Evolutionary conservation across 768 basidiomycete genomes (phyloP).

Genomic region (Candolleomyces eurysporus): DNA sequence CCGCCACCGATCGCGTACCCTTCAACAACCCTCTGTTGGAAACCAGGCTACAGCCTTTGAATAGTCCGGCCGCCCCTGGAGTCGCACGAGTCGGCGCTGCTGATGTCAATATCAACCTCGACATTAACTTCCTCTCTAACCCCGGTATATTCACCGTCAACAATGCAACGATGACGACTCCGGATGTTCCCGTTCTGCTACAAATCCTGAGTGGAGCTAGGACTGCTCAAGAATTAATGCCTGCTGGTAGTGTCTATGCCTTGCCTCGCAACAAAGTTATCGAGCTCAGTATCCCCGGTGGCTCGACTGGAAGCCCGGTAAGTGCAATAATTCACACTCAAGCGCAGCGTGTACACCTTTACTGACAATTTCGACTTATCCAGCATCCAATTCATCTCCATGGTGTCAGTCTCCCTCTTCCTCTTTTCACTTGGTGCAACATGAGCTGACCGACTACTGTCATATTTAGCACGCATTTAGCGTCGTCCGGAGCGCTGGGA

Average conservation of each 20-base stretch:
- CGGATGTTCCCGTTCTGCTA: conserved; percentile 7
- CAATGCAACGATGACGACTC: not conserved
- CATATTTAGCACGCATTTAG: conserved; percentile 31
- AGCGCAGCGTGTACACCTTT: not conserved
- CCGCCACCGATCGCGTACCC: conserved; percentile 24
- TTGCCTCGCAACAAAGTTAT: conserved; percentile 22
- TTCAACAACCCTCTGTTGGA: conserved; percentile 28
- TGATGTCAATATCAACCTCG: conserved; percentile 38
- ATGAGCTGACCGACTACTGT: not conserved
- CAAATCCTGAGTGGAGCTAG: conserved; percentile 23
- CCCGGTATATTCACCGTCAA: conserved; percentile 4
- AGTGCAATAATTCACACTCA: conserved; percentile 6
- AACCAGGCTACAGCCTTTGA: conserved; percentile 37
- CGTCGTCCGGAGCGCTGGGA: conserved; percentile 37
- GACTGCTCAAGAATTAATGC: conserved; percentile 19
- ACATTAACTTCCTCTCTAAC: conserved; percentile 20
- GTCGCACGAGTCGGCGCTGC: conserved; percentile 34
- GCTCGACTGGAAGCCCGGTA: conserved; percentile 22
- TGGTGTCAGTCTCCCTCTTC: conserved; percentile 17
- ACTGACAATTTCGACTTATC: not conserved
- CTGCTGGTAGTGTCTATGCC: conserved; percentile 1
- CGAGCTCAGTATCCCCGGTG: conserved; percentile 34
- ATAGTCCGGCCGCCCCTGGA: conserved; percentile 28
- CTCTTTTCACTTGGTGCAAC: not conserved
- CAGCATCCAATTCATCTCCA: conserved; percentile 30